These are phyloP conservation scores for Aciculosporium take DNA, from an alignment of 2,329 filamentous ascomycete genomes.

Conservation along the genomic window DNA sequence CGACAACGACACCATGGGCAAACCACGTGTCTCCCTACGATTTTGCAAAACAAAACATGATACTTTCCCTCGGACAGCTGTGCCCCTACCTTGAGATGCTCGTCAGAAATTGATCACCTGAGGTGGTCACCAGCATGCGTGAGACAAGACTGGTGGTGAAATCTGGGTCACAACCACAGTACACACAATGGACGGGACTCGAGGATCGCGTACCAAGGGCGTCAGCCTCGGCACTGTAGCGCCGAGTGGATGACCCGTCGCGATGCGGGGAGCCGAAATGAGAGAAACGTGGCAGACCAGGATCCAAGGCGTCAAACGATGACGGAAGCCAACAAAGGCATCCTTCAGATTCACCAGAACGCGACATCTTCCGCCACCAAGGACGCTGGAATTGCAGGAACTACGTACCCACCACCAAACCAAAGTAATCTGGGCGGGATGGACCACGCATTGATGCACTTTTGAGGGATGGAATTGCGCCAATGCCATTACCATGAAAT, in stretches of 20 bases:
- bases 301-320: slow-evolving; percentile 6
- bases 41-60: not conserved
- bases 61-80: not conserved
- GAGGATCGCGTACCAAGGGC: not conserved
- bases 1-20: not conserved
- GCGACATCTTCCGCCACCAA: too few species aligned
- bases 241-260: not conserved
- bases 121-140: not conserved
- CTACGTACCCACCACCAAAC: too few species aligned
- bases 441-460: too few species aligned
- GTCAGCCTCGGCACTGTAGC: not conserved
- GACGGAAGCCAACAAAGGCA: too few species aligned
- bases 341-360: too few species aligned
- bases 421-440: too few species aligned
- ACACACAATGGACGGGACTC: not conserved
- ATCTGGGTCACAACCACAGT: not conserved
- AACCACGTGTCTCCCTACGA: not conserved
- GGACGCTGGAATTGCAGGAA: too few species aligned
- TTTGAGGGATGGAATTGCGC: too few species aligned
- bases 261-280: slow-evolving; percentile 6
- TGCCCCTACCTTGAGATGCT: not conserved
- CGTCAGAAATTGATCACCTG: not conserved
- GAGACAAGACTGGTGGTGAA: not conserved
- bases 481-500: too few species aligned
- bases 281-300: slow-evolving; percentile 14